Evolutionary conservation across 352 stramenopile genomes (phyloP), one percentile per base, ranked within the genome.

Genomic region (Phytophthora europaea): DNA sequence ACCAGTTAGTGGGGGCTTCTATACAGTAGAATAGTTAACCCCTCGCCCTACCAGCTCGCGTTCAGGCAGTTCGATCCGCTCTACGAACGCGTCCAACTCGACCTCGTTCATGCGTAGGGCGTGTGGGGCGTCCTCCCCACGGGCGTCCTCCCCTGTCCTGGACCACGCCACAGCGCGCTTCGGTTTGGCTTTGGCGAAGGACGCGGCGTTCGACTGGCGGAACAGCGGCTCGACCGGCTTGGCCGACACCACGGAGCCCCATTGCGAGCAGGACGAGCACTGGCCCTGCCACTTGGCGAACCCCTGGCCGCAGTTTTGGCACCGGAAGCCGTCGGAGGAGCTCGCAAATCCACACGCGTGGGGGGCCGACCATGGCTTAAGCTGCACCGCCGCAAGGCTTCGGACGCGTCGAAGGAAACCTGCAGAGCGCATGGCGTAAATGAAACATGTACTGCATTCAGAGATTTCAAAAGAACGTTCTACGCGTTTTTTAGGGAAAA

Each of bases 281-380:
- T 96, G 88, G 22, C 90, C 90, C 71, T 94, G 89, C 90, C 90
- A 97, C 72, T 96, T 97, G 65, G 76, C 74, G 71, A 90, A 93
- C 22, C 62, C 66, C 40, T 93, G 85, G 18, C 88, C 86, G 56
- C 90, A 97, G 20, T 73, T 72, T 20, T 65, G 53, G 51, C 87
- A 94, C 43, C 66, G 76, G 51, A 90, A 94, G 26, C 75, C 55
- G 12, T 70, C 59, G 2, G 64, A 61, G 4, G 69, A 76, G 10
- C 53, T 76, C 9, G 75, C 60, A 26, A 84, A 81, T 26, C 51
- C 65, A 47, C 72, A 68, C 56, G 26, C 8, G 6, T 16, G 36
- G 3, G 16, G n/a, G 18, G 48, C 26, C 12, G 12, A 52, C 15
- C 13, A 2, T 28, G n/a, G 8, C 12, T 54, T 55, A 5, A 31